These are phyloP conservation scores for Tuber umbilicatum DNA, from an alignment of 495 filamentous ascomycete species.

Conservation along the genomic window DNA sequence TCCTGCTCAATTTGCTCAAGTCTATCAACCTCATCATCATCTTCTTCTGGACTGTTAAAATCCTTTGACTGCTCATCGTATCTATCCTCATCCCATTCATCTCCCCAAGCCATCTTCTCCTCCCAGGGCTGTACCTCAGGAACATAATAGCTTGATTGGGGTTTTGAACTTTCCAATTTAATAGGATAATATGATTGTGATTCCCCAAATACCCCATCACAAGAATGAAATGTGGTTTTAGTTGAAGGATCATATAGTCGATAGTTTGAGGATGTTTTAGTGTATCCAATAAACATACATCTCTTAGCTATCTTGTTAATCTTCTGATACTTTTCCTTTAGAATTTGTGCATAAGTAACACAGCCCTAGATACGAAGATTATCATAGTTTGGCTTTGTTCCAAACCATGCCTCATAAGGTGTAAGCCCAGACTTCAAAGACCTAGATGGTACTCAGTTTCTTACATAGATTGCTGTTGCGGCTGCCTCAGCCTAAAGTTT, in stretches of 20 bases:
- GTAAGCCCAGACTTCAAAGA: background rate
- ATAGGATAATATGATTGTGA: background rate
- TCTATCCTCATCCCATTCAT: background rate
- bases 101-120: background rate
- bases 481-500: background rate
- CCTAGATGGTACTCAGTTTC: background rate
- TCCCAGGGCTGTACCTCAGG: background rate
- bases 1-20: too few species aligned
- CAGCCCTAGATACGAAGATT: conserved; percentile 6
- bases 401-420: background rate
- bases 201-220: conserved; percentile 8
- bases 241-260: conserved; percentile 7
- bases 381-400: background rate
- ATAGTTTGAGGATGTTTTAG: background rate
- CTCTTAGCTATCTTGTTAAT: background rate
- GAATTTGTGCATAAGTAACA: conserved; percentile 5
- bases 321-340: background rate
- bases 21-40: too few species aligned
- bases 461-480: background rate
- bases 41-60: background rate
- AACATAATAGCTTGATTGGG: background rate
- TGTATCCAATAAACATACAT: conserved; percentile 10
- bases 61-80: background rate
- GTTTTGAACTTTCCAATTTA: background rate
- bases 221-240: background rate